Evolutionary conservation across 192 early-diverging fungal species (phyloP).

Genomic region (Podila horticola): DNA sequence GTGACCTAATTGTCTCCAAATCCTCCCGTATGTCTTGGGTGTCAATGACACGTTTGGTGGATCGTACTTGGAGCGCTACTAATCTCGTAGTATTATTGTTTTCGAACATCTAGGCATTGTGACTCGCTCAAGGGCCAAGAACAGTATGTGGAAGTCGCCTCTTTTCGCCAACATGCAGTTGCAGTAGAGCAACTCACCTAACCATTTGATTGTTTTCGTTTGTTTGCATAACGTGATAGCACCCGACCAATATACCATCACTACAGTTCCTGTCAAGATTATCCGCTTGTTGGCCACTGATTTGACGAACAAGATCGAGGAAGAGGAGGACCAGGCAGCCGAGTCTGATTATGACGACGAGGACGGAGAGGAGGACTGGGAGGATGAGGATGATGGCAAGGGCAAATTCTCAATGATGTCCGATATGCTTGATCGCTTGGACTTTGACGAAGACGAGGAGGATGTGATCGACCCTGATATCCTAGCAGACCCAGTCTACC

Average conservation of each 20-base stretch:
- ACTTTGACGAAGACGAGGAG: constrained; percentile 64
- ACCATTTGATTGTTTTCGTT: too few species aligned
- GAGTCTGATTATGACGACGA: constrained; percentile 63
- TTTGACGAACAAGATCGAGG: constrained; percentile 73
- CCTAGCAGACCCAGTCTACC: constrained; percentile 72
- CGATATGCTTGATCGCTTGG: constrained; percentile 20
- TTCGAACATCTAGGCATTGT: constrained; percentile 57
- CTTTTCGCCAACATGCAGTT: too few species aligned
- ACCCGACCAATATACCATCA: constrained; percentile 81
- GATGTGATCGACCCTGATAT: constrained; percentile 73
- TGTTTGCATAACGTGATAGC: constrained; percentile 41
- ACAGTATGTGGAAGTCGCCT: constrained; percentile 30
- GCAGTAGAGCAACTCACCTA: too few species aligned
- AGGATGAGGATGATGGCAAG: constrained; percentile 67
- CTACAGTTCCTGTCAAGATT: constrained; percentile 87
- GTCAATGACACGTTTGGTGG: constrained; percentile 7
- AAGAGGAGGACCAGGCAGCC: constrained; percentile 61
- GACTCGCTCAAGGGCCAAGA: constrained; percentile 63
- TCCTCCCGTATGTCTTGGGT: constrained; percentile 34
- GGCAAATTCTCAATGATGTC: constrained; percentile 40
- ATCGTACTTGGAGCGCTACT: constrained; percentile 1
- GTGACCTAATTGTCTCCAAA: constrained; percentile 75
- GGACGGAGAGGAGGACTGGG: constrained; percentile 62
- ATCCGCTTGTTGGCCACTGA: constrained; percentile 88
- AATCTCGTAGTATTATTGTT: not conserved